These are phyloP conservation scores for Cordyceps javanica DNA, from an alignment of 2,329 filamentous ascomycete species.

Conservation along the genomic window DNA sequence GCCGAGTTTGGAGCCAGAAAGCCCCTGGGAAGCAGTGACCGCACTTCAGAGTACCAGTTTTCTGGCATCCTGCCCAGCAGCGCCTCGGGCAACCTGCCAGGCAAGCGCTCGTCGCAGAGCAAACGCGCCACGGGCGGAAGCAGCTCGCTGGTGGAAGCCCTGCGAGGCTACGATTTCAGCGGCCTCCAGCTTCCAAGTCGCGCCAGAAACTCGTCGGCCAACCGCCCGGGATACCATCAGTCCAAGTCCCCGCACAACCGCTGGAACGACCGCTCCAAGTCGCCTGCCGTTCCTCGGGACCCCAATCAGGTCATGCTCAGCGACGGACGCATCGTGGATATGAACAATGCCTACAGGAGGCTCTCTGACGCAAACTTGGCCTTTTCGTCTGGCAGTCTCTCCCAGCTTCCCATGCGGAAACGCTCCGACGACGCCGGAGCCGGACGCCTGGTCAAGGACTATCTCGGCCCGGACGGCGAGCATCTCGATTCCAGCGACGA, in stretches of 20 bases:
- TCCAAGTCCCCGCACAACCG: conserved; percentile 51
- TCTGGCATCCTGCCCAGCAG: conserved; percentile 48
- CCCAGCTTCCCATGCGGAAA: conserved; percentile 55
- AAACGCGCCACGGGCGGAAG: conserved; percentile 28
- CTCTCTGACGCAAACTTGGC: conserved; percentile 66
- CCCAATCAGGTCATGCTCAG: conserved; percentile 44
- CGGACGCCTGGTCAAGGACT: conserved; percentile 62
- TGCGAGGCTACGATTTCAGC: conserved; percentile 45
- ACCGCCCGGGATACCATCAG: conserved; percentile 33
- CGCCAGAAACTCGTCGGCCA: conserved; percentile 35
- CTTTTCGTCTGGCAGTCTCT: conserved; percentile 56
- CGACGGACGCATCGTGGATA: conserved; percentile 57
- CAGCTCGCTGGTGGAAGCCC: conserved; percentile 44
- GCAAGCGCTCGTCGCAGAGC: conserved; percentile 46
- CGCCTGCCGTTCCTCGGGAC: conserved; percentile 26
- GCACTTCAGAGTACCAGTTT: conserved; percentile 54
- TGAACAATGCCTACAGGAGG: conserved; percentile 62
- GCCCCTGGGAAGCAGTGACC: conserved; percentile 27
- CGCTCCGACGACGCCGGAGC: conserved; percentile 33
- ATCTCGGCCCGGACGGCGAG: conserved; percentile 59
- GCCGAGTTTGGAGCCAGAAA: conserved; percentile 36
- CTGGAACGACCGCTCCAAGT: conserved; percentile 34
- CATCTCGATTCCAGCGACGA: conserved; percentile 66
- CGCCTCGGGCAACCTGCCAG: conserved; percentile 38
- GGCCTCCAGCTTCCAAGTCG: conserved; percentile 42